phyloP scores from a whole-genome alignment of 768 basidiomycete genomes.

The Amanita fuliginea region DNA sequence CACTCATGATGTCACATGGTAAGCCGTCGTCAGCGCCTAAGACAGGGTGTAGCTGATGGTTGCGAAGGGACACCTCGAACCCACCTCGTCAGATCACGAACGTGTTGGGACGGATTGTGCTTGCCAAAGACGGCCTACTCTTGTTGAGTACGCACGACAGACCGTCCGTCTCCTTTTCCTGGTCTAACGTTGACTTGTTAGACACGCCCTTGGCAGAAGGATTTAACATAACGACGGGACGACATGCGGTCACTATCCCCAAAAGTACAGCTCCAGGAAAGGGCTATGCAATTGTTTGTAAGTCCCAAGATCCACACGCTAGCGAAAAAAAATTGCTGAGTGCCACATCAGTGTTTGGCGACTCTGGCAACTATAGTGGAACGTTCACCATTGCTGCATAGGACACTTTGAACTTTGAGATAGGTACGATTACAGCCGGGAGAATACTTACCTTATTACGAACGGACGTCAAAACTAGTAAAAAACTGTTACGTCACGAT shows the following conservation, averaged over 20 bases:
- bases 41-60: not conserved
- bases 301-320: slow-evolving; percentile 13
- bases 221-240: slow-evolving; percentile 25
- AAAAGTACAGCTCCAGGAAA: slow-evolving; percentile 19
- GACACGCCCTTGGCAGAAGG: slow-evolving; percentile 25
- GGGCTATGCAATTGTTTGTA: slow-evolving; percentile 33
- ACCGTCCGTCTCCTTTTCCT: not conserved
- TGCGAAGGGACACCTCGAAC: slow-evolving; percentile 24
- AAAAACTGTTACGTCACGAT: slow-evolving; percentile 1
- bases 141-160: slow-evolving; percentile 21
- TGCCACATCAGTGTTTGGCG: slow-evolving; percentile 32
- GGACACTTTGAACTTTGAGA: not conserved
- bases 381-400: slow-evolving; percentile 28
- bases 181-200: slow-evolving; percentile 5
- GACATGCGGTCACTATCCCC: slow-evolving; percentile 29
- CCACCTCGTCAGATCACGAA: slow-evolving; percentile 33
- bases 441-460: not conserved
- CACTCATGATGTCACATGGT: slow-evolving; percentile 22
- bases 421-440: not conserved
- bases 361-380: slow-evolving; percentile 39
- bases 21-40: slow-evolving; percentile 4
- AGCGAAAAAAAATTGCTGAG: slow-evolving; percentile 4
- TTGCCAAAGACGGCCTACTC: slow-evolving; percentile 20
- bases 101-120: slow-evolving; percentile 25
- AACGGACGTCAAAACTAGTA: not conserved